These are phyloP conservation scores for Fraxinus baroniana DNA, from an alignment of 305 asterid species.

Conservation along the genomic window DNA sequence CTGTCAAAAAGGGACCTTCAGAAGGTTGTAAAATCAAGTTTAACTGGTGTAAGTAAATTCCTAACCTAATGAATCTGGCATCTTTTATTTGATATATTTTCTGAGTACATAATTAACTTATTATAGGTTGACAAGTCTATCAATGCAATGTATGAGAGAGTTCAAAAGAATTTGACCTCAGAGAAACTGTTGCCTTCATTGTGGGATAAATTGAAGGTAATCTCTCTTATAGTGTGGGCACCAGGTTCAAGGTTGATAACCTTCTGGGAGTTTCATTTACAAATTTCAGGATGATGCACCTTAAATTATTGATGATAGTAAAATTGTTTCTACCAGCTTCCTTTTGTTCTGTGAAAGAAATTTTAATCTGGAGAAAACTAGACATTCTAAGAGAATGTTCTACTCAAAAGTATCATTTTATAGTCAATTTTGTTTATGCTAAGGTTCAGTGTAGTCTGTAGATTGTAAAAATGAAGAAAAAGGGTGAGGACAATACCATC, in stretches of 20 bases:
- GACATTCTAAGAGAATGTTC: not conserved
- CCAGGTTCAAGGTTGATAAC: conserved; percentile 1
- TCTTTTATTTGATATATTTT: not conserved
- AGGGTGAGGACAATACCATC: too few species aligned
- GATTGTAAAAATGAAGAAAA: too few species aligned
- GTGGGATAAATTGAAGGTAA: conserved; percentile 99
- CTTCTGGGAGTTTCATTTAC: not conserved
- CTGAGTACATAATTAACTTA: conserved; percentile 11
- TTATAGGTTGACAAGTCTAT: conserved; percentile 88
- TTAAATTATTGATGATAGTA: not conserved
- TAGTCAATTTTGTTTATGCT: too few species aligned
- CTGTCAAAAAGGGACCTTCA: conserved; percentile 86
- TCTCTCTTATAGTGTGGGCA: not conserved
- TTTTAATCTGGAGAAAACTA: not conserved
- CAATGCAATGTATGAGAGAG: conserved; percentile 69
- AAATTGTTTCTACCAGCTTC: not conserved
- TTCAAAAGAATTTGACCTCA: conserved; percentile 88
- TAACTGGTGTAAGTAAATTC: conserved; percentile 74
- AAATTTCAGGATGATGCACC: not conserved
- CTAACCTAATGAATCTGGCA: conserved; percentile 11
- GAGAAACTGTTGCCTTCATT: conserved; percentile 94
- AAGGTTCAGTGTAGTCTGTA: too few species aligned
- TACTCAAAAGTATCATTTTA: not conserved
- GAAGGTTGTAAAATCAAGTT: conserved; percentile 86
- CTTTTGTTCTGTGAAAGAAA: too few species aligned